Evolutionary conservation across 2,329 filamentous ascomycete species (phyloP).

Genomic region (Cladosporium sp.): DNA sequence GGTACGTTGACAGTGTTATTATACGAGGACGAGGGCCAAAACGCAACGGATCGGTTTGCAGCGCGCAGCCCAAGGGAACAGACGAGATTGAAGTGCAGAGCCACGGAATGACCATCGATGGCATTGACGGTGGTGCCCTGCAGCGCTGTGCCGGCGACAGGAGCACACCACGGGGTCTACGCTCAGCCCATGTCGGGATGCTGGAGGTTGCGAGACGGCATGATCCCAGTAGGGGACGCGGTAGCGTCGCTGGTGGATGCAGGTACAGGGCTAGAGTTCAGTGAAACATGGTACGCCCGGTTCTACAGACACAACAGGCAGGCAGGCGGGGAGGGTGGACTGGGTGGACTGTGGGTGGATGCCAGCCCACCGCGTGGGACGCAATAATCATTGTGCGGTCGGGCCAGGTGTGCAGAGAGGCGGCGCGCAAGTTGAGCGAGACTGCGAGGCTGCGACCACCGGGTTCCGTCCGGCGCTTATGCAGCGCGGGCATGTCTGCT

Average conservation of each 20-base stretch:
- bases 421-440: neutral
- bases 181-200: slow-evolving; percentile 15
- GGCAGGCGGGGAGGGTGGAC: slow-evolving; percentile 10
- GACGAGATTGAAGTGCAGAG: slow-evolving; percentile 11
- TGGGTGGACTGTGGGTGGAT: neutral
- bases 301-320: slow-evolving; percentile 10
- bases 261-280: slow-evolving; percentile 15
- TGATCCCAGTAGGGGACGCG: slow-evolving; percentile 15
- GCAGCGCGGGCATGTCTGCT: neutral
- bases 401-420: neutral
- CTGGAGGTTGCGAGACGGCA: slow-evolving; percentile 19
- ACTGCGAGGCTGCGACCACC: slow-evolving; percentile 4
- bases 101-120: slow-evolving; percentile 11
- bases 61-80: slow-evolving; percentile 1
- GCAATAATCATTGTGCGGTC: slow-evolving; percentile 1
- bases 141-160: slow-evolving; percentile 4
- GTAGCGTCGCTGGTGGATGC: slow-evolving; percentile 19
- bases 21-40: neutral
- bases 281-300: slow-evolving; percentile 20
- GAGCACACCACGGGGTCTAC: slow-evolving; percentile 10
- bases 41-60: slow-evolving; percentile 8
- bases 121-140: slow-evolving; percentile 16
- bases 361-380: slow-evolving; percentile 17
- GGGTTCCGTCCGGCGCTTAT: slow-evolving; percentile 18
- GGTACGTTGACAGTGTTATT: neutral